Base-by-base conservation (phyloP, 345 rosid species). In the Combretum micranthum region DNA sequence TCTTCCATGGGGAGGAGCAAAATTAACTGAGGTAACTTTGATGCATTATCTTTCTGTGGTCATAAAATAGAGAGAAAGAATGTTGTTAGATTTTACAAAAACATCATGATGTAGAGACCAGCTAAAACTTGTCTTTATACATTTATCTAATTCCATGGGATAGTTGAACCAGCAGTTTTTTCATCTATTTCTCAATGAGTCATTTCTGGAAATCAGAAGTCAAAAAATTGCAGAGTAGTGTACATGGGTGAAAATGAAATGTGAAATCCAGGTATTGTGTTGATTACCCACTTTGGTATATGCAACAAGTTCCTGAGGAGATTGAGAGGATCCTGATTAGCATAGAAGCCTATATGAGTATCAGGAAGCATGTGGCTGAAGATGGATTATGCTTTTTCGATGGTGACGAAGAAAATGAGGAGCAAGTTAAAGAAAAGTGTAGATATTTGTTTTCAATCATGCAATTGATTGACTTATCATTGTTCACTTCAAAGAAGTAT, bases 1-100 rank as follows among this genome's bases (percentile, higher is more conserved):
- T 60, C 95, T 93, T 22, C 99, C 99, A 12, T 93, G 97, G 99
- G 99, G 97, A 63, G 99, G 95, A 44, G 86, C 92, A 42, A 97
- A 93, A 70, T 87, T 93, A 15, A n/a, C 69, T 51, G 99, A 93
- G 96, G 97, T 93, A 78, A 69, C 65, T 22, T 25, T 65, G 39
- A 32, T 32, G 10, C 39, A 32, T 32, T 32, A 32, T 32, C 39
- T 32, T 32, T 9, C 39, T 32, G 9, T 7, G 39, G 39, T 7
- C 39, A 32, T 32, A 11, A 32, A 32, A 32, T 32, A 32, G 39
- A 32, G 39, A n/a, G 39, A 32, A 32, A 7, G 39, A 32, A 32
- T 32, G 39, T 32, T 11, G 5, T 32, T 32, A 11, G 9, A 32
- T 32, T 32, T n/a, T 32, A 4, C 39, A 32, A 11, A 11, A 32